Conservation (phyloP, 805 yeast species). For the Cyberlindnera euphorbiae region DNA sequence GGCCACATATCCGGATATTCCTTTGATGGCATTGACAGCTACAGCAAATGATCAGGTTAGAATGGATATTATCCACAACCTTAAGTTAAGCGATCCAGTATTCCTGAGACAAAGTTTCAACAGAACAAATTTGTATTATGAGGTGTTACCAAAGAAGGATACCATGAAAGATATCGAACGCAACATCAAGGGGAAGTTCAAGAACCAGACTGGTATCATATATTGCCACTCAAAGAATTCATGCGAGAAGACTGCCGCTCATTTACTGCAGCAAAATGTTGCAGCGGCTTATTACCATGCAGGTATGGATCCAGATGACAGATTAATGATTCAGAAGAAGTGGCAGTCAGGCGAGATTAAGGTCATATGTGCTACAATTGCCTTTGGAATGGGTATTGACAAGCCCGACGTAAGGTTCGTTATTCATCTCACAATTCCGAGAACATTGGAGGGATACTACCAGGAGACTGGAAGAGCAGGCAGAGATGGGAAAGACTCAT, state of each 20-base stretch:
- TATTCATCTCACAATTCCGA: constrained; percentile 80
- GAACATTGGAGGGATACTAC: constrained; percentile 92
- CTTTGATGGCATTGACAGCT: constrained; percentile 94
- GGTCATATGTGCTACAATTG: constrained; percentile 94
- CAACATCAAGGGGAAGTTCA: constrained; percentile 47
- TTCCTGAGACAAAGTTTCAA: constrained; percentile 88
- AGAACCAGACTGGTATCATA: constrained; percentile 73
- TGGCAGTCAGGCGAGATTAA: constrained; percentile 78
- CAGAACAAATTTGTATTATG: constrained; percentile 78
- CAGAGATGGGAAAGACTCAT: constrained; percentile 81
- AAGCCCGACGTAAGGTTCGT: constrained; percentile 94
- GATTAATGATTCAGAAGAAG: constrained; percentile 61
- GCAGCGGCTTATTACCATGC: constrained; percentile 82
- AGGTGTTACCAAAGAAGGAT: constrained; percentile 62
- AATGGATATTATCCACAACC: constrained; percentile 77
- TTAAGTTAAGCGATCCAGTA: constrained; percentile 56
- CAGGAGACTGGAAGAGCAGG: constrained; percentile 99
- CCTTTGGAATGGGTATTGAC: constrained; percentile 99
- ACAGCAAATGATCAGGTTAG: constrained; percentile 92
- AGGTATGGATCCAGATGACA: constrained; percentile 79
- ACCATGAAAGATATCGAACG: constrained; percentile 52
- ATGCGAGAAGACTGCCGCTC: constrained; percentile 76
- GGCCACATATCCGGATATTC: constrained; percentile 67
- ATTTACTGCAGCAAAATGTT: constrained; percentile 57
- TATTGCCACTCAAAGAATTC: constrained; percentile 88